These are phyloP conservation scores for Fusarium dlaminii DNA, from an alignment of 2,329 filamentous ascomycete species.

Conservation along the genomic window DNA sequence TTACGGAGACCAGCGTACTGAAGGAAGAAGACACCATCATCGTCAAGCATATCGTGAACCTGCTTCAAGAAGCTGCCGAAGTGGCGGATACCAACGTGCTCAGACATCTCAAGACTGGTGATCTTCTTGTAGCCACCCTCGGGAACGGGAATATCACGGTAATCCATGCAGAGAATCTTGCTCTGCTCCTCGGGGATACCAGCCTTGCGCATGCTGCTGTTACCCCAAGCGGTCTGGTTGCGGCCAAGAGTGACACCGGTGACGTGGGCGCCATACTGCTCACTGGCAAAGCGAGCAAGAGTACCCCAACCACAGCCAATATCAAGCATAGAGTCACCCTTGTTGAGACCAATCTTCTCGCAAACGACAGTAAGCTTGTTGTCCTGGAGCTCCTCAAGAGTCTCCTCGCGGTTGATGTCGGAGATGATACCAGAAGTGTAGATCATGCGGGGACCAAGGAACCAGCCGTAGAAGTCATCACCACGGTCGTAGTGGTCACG, in stretches of 20 bases:
- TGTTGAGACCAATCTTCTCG: constrained; percentile 89
- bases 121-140: constrained; percentile 84
- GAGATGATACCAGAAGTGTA: constrained; percentile 96
- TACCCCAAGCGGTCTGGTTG: constrained; percentile 98
- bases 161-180: constrained; percentile 94
- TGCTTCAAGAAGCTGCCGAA: constrained; percentile 83
- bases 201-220: constrained; percentile 83
- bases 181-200: constrained; percentile 89
- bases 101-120: constrained; percentile 97
- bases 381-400: constrained; percentile 94
- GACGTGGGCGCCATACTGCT: constrained; percentile 86
- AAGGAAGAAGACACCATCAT: constrained; percentile 95
- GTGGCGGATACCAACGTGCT: constrained; percentile 96
- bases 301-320: constrained; percentile 99
- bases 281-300: constrained; percentile 89
- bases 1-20: constrained; percentile 95
- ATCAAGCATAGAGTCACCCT: constrained; percentile 86
- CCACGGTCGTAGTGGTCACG: constrained; percentile 97
- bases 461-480: constrained; percentile 99
- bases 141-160: constrained; percentile 89
- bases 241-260: constrained; percentile 93
- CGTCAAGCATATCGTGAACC: constrained; percentile 94
- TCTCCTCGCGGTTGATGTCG: constrained; percentile 86
- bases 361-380: constrained; percentile 97
- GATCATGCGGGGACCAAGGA: constrained; percentile 97